Conservation (phyloP, 805 yeast genomes). For the Ogataea angusta region DNA sequence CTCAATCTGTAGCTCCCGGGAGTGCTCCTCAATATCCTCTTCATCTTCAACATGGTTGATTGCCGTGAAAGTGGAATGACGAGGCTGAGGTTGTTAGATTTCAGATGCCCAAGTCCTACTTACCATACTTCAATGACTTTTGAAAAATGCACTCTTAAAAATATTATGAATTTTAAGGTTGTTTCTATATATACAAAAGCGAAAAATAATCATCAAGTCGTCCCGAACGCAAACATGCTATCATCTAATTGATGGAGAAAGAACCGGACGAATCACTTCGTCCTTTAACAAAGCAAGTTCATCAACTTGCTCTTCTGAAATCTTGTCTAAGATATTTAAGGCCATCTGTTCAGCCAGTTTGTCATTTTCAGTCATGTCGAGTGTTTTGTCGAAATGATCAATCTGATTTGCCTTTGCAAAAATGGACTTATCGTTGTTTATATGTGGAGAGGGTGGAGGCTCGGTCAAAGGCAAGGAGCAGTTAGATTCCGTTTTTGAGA, state of each 20-base stretch:
- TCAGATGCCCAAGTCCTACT: background rate
- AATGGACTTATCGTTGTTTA: slow-evolving; percentile 17
- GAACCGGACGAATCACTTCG: slow-evolving; percentile 23
- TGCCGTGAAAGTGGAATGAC: slow-evolving; percentile 70
- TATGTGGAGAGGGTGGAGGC: slow-evolving; percentile 4
- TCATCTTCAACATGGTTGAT: slow-evolving; percentile 76
- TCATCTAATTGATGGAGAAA: slow-evolving; percentile 16
- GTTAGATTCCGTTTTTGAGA: slow-evolving; percentile 6
- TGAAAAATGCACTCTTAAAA: slow-evolving; percentile 6
- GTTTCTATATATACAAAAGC: slow-evolving; percentile 3
- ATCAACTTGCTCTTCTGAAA: slow-evolving; percentile 31
- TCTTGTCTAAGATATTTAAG: slow-evolving; percentile 29
- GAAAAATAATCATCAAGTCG: slow-evolving; percentile 4
- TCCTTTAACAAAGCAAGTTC: slow-evolving; percentile 29
- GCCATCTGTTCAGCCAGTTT: slow-evolving; percentile 36
- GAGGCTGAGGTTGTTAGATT: background rate
- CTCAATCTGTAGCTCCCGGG: slow-evolving; percentile 87
- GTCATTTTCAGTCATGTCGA: slow-evolving; percentile 27
- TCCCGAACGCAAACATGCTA: slow-evolving; percentile 1
- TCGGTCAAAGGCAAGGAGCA: slow-evolving; percentile 7
- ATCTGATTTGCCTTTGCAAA: slow-evolving; percentile 32
- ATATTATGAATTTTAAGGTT: background rate
- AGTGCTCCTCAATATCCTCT: slow-evolving; percentile 80
- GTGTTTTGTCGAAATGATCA: slow-evolving; percentile 29
- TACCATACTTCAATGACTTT: slow-evolving; percentile 4